Evolutionary conservation across 441 rosid genomes (phyloP), one percentile per base, ranked within the genome.

Genomic region (Bruguiera hainesii): DNA sequence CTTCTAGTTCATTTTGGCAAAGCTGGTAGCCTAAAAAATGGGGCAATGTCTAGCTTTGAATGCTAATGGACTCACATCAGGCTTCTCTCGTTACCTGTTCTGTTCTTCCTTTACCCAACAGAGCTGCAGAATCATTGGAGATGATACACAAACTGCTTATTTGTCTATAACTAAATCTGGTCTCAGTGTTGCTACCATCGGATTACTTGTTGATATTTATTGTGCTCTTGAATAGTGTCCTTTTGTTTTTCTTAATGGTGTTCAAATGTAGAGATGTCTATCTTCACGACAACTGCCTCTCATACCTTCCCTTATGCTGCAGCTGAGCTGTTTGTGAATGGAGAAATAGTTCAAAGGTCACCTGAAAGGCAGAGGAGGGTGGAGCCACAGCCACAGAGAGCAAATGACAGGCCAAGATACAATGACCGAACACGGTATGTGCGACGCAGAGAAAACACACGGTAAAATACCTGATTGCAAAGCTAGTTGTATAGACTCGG

Each of bases 311-410:
- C 42, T 53, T 37, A 7, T 61, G 7, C 70, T 88, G 83, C 87
- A 95, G 99, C 98, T 73, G 97, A 95, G 71, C 67, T 95, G 76
- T 85, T 86, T 82, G 98, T 95, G 73, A 90, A 95, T 64, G 99
- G 99, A 7, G 97, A 95, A 86, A 86, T 92, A 72, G 96, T 95
- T 56, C 95, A 90, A 74, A 84, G 98, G 68, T 66, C 98, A 58
- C 99, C 99, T 11, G 99, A 95, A 77, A 87, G 98, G 74, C 98
- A 95, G 78, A 88, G 84, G 76, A 81, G 97, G 75, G 98, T 92
- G 70, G 94, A 90, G 62, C 96, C 98, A 5, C 98, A 84, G 82
- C 97, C 97, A 2, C 98, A 88, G 83, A 85, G 97, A 82, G 87
- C 90, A 13, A 86, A 88, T 51, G 96, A 92, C 73, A 83, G 98